phyloP scores from a whole-genome alignment of 148 eudicot genomes.

The Chenopodium quinoa region DNA sequence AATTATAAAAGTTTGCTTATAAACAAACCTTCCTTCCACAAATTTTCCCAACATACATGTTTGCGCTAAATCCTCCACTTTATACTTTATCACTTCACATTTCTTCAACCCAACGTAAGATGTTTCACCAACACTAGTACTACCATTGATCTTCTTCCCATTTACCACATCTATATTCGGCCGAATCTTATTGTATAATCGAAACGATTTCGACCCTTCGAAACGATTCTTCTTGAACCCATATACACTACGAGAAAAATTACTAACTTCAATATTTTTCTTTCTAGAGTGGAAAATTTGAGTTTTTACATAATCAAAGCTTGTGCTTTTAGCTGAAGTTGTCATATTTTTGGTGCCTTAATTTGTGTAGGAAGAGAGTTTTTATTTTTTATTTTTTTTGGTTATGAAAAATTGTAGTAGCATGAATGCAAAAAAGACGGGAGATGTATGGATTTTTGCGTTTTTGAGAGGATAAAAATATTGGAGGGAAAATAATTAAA shows the following conservation, averaged over 20 bases:
- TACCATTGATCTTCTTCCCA: conserved; percentile 69
- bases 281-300: conserved; percentile 23
- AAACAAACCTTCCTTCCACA: conserved; percentile 54
- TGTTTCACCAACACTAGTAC: conserved; percentile 30
- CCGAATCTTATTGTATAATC: conserved; percentile 8
- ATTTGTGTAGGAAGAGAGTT: background rate
- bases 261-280: conserved; percentile 17
- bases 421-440: background rate
- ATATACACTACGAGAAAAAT: conserved; percentile 8
- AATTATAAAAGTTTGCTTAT: conserved; percentile 61
- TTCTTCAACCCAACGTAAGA: conserved; percentile 30
- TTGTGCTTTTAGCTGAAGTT: conserved; percentile 12
- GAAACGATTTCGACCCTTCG: conserved; percentile 5
- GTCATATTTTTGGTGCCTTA: conserved; percentile 15
- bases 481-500: conserved; percentile 21
- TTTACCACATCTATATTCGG: conserved; percentile 32
- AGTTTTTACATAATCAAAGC: conserved; percentile 5
- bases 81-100: conserved; percentile 19
- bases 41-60: conserved; percentile 56
- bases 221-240: background rate
- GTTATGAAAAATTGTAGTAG: background rate
- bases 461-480: conserved; percentile 16
- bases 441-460: background rate
- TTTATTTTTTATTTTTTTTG: background rate
- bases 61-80: conserved; percentile 38